Evolutionary conservation across 1,139 yeast genomes (phyloP).

Genomic region (Saccharomyces hybrid): DNA sequence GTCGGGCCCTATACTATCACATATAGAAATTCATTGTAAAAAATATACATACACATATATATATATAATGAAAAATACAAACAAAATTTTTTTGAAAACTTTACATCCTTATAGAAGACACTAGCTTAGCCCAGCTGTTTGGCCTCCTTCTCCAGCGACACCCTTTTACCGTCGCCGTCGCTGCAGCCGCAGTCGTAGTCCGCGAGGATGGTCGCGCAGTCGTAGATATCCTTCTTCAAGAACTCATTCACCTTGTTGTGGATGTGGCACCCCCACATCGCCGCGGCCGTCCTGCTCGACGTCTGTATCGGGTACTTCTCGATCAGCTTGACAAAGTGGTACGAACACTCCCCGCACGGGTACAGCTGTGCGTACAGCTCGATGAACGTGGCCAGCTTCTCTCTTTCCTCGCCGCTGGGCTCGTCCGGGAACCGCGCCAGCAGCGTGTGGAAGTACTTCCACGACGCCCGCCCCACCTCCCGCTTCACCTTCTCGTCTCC

Average conservation of each 20-base stretch:
- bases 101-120: background rate
- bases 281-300: conserved; percentile 68
- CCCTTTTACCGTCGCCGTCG: conserved; percentile 13
- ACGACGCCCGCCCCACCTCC: conserved; percentile 69
- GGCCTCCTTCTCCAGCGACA: conserved; percentile 11
- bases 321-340: conserved; percentile 71
- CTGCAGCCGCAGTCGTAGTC: conserved; percentile 92
- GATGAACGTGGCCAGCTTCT: conserved; percentile 49
- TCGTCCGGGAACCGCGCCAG: conserved; percentile 83
- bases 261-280: conserved; percentile 94
- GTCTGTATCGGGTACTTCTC: conserved; percentile 78
- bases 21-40: too few species aligned
- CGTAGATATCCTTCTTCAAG: conserved; percentile 63
- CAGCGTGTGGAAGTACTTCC: conserved; percentile 87
- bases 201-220: conserved; percentile 74
- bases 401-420: conserved; percentile 59
- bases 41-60: background rate
- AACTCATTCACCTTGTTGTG: conserved; percentile 80
- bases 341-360: conserved; percentile 93
- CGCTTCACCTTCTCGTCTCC: conserved; percentile 46
- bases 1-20: too few species aligned
- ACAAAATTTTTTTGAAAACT: too few species aligned
- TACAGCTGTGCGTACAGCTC: conserved; percentile 66
- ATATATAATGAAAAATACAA: background rate
- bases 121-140: conserved; percentile 11